Evolutionary conservation across 2,329 filamentous ascomycete genomes (phyloP).

Genomic region (Colletotrichum incanum): DNA sequence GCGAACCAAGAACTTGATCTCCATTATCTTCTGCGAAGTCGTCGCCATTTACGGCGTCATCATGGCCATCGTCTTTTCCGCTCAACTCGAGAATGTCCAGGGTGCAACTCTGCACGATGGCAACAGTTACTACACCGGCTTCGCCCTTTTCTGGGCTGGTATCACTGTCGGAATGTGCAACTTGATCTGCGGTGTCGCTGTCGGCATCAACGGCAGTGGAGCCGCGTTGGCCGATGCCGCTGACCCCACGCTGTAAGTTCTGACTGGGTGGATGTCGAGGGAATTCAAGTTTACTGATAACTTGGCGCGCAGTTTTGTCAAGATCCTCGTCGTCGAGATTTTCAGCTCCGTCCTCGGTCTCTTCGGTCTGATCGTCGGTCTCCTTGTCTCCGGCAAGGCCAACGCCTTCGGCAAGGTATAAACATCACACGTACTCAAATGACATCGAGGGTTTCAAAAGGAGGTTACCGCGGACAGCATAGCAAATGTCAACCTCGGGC

Average conservation of each 20-base stretch:
- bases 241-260: conserved; percentile 85
- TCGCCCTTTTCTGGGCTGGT: conserved; percentile 95
- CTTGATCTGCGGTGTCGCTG: conserved; percentile 93
- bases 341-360: conserved; percentile 98
- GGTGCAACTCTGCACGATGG: conserved; percentile 79
- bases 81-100: conserved; percentile 81
- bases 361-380: conserved; percentile 95
- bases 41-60: conserved; percentile 99
- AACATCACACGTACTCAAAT: conserved; percentile 10
- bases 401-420: conserved; percentile 73
- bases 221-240: conserved; percentile 96
- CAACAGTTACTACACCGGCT: conserved; percentile 93
- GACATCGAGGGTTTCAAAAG: conserved; percentile 10
- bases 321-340: conserved; percentile 98
- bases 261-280: neutral
- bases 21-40: conserved; percentile 99
- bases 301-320: conserved; percentile 82
- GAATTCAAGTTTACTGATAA: conserved; percentile 47
- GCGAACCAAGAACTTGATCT: conserved; percentile 99
- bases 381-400: conserved; percentile 90
- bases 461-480: conserved; percentile 25
- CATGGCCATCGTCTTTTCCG: conserved; percentile 98
- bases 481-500: conserved; percentile 31
- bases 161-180: conserved; percentile 97
- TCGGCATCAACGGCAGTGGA: conserved; percentile 98